Percentiles rank a stretch among this genome's conserved stretches.
Conservation (phyloP, 129 eudicot genomes). For the Escallonia rubra region DNA sequence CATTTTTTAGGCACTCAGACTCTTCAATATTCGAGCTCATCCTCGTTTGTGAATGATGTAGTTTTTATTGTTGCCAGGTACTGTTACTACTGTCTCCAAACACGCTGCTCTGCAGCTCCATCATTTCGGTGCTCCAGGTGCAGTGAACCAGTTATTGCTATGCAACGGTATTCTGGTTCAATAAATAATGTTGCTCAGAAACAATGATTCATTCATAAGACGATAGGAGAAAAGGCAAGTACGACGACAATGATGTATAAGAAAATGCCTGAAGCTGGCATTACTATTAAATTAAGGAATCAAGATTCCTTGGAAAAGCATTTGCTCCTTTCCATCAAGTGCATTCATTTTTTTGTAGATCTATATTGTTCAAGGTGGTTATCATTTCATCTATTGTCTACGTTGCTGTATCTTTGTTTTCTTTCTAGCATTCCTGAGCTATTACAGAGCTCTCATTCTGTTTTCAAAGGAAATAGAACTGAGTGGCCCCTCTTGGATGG, state of each 20-base stretch:
- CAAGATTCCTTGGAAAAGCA: slow-evolving; percentile 26
- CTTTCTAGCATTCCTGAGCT: too few species aligned
- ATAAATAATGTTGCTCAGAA: slow-evolving; percentile 17
- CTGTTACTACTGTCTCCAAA: slow-evolving; percentile 90
- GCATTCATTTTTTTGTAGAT: slow-evolving; percentile 36
- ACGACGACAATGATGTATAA: slow-evolving; percentile 29
- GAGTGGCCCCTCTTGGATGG: too few species aligned
- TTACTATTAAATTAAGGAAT: slow-evolving; percentile 20
- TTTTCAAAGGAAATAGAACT: too few species aligned
- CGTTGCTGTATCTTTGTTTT: too few species aligned
- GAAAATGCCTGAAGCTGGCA: slow-evolving; percentile 29
- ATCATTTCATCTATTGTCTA: background rate
- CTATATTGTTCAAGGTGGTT: slow-evolving; percentile 6
- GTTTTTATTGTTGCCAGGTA: slow-evolving; percentile 36
- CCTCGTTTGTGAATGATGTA: background rate
- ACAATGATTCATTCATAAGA: slow-evolving; percentile 11
- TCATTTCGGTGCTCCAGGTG: slow-evolving; percentile 86
- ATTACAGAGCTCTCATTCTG: too few species aligned
- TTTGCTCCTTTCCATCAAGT: slow-evolving; percentile 26
- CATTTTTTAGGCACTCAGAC: too few species aligned
- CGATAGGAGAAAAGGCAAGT: slow-evolving; percentile 11
- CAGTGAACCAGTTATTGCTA: slow-evolving; percentile 81
- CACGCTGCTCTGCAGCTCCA: slow-evolving; percentile 75
- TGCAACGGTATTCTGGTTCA: slow-evolving; percentile 72
- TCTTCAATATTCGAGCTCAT: background rate